Conservation (phyloP, 179 eudicot genomes). For the Beta lomatogona region DNA sequence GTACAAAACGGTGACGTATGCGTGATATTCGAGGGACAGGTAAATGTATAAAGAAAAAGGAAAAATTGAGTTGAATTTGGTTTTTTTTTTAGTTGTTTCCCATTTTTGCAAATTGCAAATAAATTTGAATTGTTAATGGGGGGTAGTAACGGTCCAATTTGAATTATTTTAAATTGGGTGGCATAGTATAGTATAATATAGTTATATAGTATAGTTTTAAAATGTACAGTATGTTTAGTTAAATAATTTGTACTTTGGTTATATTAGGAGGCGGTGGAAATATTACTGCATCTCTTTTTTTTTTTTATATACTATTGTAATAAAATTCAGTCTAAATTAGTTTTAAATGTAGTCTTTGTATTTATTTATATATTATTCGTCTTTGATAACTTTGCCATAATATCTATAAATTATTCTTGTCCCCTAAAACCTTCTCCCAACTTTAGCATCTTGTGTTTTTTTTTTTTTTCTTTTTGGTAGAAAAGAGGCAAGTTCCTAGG, state of each 20-base stretch:
- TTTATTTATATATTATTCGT: too few relatives aligned
- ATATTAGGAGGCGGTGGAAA: not conserved
- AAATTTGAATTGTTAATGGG: not conserved
- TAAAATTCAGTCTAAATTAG: not conserved
- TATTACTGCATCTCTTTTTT: not conserved
- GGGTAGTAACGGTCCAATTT: constrained; percentile 13
- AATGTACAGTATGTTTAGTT: constrained; percentile 3
- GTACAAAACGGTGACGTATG: not conserved
- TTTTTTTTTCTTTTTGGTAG: too few relatives aligned
- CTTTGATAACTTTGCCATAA: not conserved
- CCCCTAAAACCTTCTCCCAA: too few relatives aligned
- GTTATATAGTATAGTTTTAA: too few relatives aligned
- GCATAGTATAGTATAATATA: too few relatives aligned
- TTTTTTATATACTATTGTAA: not conserved
- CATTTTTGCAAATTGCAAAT: constrained; percentile 6
- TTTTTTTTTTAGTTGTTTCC: constrained; percentile 6
- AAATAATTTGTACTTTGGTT: not conserved
- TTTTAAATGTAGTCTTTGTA: not conserved
- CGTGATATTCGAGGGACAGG: not conserved
- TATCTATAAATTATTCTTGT: too few relatives aligned
- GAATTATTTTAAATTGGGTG: constrained; percentile 11
- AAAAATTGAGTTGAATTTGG: not conserved
- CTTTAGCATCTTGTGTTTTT: too few relatives aligned
- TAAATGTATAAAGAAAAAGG: constrained; percentile 7
- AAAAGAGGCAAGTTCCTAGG: not conserved